A percentile compares a stretch with the other conserved stretches of the same genome.
These are phyloP conservation scores for Cyclospora cayetanensis DNA, from an alignment of 169 alveolate species.

Conservation along the genomic window DNA sequence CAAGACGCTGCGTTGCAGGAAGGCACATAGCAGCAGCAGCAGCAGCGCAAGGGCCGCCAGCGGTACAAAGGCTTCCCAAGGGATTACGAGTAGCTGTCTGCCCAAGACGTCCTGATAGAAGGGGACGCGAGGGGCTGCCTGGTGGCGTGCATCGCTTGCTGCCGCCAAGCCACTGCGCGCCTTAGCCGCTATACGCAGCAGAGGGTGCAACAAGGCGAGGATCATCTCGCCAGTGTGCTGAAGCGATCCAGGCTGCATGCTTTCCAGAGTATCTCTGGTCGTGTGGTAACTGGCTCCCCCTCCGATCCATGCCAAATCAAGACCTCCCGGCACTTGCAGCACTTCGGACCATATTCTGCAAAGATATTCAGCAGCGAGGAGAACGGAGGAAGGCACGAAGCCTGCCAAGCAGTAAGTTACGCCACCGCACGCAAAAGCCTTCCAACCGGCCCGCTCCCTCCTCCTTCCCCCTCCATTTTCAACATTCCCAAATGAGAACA, in stretches of 20 bases:
- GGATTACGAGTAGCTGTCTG: neutral
- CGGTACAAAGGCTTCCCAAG: neutral
- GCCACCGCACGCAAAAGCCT: no score
- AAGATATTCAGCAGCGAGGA: no score
- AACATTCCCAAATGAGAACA: no score
- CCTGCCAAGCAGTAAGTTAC: no score
- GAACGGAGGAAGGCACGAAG: no score
- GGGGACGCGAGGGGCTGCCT: neutral
- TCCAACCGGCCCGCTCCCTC: no score
- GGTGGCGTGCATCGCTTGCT: neutral
- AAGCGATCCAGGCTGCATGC: neutral
- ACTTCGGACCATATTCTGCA: slow-evolving; percentile 21
- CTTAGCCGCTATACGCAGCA: neutral
- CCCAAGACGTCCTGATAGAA: slow-evolving; percentile 12
- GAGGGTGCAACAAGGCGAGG: neutral
- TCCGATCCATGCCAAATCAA: slow-evolving; percentile 26
- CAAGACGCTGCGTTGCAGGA: neutral
- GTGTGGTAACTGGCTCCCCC: slow-evolving; percentile 2
- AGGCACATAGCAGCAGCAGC: neutral
- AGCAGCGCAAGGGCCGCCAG: neutral
- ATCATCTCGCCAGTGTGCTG: slow-evolving; percentile 13
- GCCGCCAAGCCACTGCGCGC: neutral
- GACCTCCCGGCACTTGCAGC: neutral
- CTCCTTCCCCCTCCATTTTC: no score
- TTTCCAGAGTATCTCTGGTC: neutral